phyloP scores from a whole-genome alignment of 257 asterid species.

The Solanum corneliomulleri region DNA sequence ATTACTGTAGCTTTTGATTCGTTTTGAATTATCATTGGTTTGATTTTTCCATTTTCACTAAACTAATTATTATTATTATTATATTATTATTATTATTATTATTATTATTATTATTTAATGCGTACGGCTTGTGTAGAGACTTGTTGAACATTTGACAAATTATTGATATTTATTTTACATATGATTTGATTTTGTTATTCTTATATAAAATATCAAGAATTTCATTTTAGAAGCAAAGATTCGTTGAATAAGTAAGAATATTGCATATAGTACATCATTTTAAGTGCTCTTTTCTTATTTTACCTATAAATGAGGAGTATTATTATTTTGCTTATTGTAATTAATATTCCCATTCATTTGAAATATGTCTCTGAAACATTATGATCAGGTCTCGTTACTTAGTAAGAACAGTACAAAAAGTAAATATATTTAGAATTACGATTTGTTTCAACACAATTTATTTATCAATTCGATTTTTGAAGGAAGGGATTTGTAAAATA shows the following conservation, averaged over 20 bases:
- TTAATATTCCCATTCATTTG: no score
- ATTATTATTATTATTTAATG: no score
- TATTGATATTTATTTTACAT: not conserved
- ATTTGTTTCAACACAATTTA: no score
- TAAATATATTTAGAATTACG: no score
- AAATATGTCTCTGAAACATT: no score
- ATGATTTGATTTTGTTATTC: not conserved
- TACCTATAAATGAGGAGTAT: not conserved
- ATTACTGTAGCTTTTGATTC: not conserved
- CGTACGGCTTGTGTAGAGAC: no score
- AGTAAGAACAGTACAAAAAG: fast-evolving
- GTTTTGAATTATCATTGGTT: not conserved
- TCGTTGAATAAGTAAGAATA: not conserved
- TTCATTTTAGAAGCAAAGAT: not conserved
- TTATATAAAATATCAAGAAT: not conserved
- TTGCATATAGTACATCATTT: not conserved
- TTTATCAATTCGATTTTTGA: not conserved
- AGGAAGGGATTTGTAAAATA: not conserved
- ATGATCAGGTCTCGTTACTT: no score
- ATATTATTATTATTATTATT: no score
- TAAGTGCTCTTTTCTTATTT: not conserved
- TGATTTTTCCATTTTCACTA: not conserved
- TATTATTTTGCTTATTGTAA: no score
- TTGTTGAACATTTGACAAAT: not conserved
- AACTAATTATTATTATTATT: not conserved